Evolutionary conservation across 2,329 filamentous ascomycete species (phyloP), one percentile per base, ranked within the genome.

Genomic region (Fusarium veterinarium): DNA sequence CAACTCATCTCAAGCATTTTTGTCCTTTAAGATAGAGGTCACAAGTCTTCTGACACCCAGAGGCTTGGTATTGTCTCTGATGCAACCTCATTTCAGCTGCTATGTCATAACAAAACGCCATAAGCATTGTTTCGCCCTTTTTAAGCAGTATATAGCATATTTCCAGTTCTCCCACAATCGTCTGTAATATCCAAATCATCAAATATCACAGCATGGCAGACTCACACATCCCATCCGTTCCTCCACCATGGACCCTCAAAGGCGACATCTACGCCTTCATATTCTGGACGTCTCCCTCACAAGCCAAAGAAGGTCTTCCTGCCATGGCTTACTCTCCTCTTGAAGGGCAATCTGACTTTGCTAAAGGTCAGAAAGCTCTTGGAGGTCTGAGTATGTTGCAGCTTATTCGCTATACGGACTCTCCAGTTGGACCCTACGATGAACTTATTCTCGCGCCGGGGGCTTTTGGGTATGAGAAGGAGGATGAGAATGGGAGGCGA

Each of bases 401-500:
- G 77, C 76, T 89, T 60, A 81, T 89, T 35, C 82, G 86, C 13
- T 89, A 89, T 75, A 80, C 77, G 3, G 82, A 87, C 25, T 85
- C 83, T 8, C 86, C 86, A 0, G 86, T 87, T 6, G 87, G 87
- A 0, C 82, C 86, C 0, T 89, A 89, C 64, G 87, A 89, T 70
- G 87, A 89, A 77, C 75, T 89, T 60, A 78, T 86, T 31, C 72
- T 88, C 35, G 77, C 82, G 5, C 87, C 87, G 0, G 87, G 87
- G 3, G 80, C 75, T 40, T 87, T 85, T 65, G 80, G 81, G 19
- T 85, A 85, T 68, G 79, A 80, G 16, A 79, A 82, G 28, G 82
- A 81, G 28, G 77, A 80, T 41, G 78, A 80, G 19, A 73, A 79
- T 30, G 76, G 77, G 13, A 79, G 77, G 10, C 81, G 75, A 68